Evolutionary conservation across 2,329 filamentous ascomycete genomes (phyloP), one percentile per base, ranked within the genome.

Genomic region (Mycosphaerella arachidis): DNA sequence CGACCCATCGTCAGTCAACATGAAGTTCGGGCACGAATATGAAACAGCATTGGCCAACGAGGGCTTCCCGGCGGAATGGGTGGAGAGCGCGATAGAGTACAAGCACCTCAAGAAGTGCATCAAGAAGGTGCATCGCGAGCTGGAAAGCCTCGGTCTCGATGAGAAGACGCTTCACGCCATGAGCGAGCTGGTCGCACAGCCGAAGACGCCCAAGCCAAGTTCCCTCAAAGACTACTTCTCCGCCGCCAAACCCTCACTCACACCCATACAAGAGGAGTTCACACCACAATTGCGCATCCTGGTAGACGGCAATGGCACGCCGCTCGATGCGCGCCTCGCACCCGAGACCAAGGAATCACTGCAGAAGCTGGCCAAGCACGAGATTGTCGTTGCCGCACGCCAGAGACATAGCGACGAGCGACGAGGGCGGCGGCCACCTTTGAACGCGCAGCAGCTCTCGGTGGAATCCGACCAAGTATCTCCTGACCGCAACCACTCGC

Each of bases 11-110:
- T 48, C 53, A 54, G 40, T 51, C 57, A 67, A 45, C 63, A 96
- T 96, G 91, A 96, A 96, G 81, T 96, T 95, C 75, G 90, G 87
- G 30, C 89, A 89, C 72, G 84, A 87, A 70, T 94, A 91, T 73
- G 85, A 87, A 71, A 83, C 87, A 68, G 82, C 83, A 53, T 81
- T 96, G 63, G 79, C 84, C 63, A 83, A 79, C 65, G 88, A 90
- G 80, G 88, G 84, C 65, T 96, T 91, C 72, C 91, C 91, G 7
- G 77, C 83, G 53, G 85, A 87, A 71, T 85, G 83, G 83, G 76
- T 92, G 53, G 82, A 88, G 48, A 86, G 86, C 30, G 91, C 91
- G 53, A 90, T 96, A 63, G 90, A 89, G 2, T 96, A 96, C 73
- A 84, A 87, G 48, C 85, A 91, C 74, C 83, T 96, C 58, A 96